Conservation (phyloP, 2,329 filamentous ascomycete genomes). For the Xylariaceae sp. region DNA sequence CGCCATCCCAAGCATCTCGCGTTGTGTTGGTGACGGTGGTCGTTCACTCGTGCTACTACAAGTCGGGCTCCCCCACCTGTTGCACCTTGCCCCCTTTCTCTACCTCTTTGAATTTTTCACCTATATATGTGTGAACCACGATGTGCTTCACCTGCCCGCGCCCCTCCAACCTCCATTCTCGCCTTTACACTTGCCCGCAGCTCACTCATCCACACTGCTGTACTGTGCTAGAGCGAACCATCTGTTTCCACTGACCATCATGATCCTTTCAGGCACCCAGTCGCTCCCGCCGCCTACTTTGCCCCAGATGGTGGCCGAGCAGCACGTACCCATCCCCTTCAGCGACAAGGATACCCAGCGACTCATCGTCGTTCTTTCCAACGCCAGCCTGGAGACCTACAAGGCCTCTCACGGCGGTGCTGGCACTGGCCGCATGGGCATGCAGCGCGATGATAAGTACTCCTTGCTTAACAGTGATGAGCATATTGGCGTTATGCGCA, state of each 20-base stretch:
- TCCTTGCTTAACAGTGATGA: constrained; percentile 97
- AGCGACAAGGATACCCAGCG: constrained; percentile 88
- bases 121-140: too few species aligned
- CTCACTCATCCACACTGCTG: background rate
- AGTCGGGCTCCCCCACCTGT: too few species aligned
- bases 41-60: too few species aligned
- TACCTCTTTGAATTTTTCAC: too few species aligned
- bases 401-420: constrained; percentile 73
- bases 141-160: too few species aligned
- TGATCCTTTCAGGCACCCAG: constrained; percentile 67
- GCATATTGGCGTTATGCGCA: constrained; percentile 98
- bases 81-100: too few species aligned
- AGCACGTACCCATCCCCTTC: constrained; percentile 76
- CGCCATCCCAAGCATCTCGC: too few species aligned
- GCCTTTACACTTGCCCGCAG: background rate
- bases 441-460: constrained; percentile 86
- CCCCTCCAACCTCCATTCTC: background rate
- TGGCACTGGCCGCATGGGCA: constrained; percentile 53
- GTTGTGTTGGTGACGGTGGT: too few species aligned
- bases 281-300: constrained; percentile 89
- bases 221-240: background rate
- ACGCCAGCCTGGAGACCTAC: constrained; percentile 97
- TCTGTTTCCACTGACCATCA: constrained; percentile 14
- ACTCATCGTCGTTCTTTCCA: constrained; percentile 92
- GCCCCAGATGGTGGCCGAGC: constrained; percentile 89